Evolutionary conservation across 208 protist genomes (phyloP).

Genomic region (Strigomonas galati): DNA sequence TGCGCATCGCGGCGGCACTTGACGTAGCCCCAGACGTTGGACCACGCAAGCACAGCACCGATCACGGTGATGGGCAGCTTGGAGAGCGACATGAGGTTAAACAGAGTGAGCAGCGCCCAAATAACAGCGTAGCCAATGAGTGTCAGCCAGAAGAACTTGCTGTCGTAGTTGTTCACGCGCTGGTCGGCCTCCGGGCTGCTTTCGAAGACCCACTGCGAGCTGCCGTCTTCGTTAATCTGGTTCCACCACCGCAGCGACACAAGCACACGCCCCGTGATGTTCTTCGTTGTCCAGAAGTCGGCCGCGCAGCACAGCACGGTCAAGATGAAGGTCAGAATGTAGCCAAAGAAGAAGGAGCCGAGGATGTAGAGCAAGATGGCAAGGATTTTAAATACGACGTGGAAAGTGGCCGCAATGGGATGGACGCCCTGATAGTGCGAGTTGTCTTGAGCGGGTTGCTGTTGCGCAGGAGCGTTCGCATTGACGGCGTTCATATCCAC

Average conservation of each 20-base stretch:
- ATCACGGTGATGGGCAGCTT: slow-evolving; percentile 58
- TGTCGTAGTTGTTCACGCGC: slow-evolving; percentile 75
- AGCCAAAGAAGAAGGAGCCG: slow-evolving; percentile 51
- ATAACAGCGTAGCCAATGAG: slow-evolving; percentile 38
- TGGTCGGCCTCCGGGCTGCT: slow-evolving; percentile 59
- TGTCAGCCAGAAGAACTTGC: slow-evolving; percentile 81
- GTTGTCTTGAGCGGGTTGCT: slow-evolving; percentile 9
- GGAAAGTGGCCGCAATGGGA: slow-evolving; percentile 82
- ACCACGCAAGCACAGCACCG: slow-evolving; percentile 45
- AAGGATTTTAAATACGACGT: slow-evolving; percentile 82
- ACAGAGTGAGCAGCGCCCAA: slow-evolving; percentile 69
- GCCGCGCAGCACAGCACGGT: slow-evolving; percentile 83
- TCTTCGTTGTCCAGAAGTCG: slow-evolving; percentile 96
- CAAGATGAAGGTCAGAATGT: slow-evolving; percentile 83
- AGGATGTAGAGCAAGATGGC: slow-evolving; percentile 85
- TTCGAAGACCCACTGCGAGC: slow-evolving; percentile 93
- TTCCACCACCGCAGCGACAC: slow-evolving; percentile 95
- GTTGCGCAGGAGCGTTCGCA: neutral
- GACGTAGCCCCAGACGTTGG: slow-evolving; percentile 82
- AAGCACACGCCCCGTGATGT: slow-evolving; percentile 92
- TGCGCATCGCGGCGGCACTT: slow-evolving; percentile 81
- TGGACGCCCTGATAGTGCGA: slow-evolving; percentile 79
- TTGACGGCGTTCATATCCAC: neutral
- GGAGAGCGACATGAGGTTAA: slow-evolving; percentile 68
- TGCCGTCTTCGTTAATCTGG: slow-evolving; percentile 91